A percentile compares a stretch with the other conserved stretches of the same genome.
These are phyloP conservation scores for Penicillium coffeae DNA, from an alignment of 495 filamentous ascomycete genomes.

Conservation along the genomic window DNA sequence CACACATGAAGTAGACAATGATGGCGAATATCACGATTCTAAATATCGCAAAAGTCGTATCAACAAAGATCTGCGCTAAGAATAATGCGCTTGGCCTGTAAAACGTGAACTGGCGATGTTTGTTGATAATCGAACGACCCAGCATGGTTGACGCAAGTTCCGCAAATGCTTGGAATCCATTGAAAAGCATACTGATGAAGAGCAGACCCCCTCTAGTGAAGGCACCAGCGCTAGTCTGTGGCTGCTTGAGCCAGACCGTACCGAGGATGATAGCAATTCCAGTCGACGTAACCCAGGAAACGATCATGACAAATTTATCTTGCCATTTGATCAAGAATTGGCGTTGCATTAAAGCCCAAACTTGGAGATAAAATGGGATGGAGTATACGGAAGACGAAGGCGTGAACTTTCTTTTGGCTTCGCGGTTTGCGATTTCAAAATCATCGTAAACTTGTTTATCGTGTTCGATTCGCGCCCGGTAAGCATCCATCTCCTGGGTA, in stretches of 20 bases:
- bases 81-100: slow-evolving; percentile 75
- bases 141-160: slow-evolving; percentile 70
- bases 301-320: slow-evolving; percentile 69
- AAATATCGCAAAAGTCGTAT: slow-evolving; percentile 63
- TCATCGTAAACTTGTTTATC: slow-evolving; percentile 67
- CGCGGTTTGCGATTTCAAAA: slow-evolving; percentile 69
- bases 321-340: slow-evolving; percentile 84
- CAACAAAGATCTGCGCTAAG: slow-evolving; percentile 76
- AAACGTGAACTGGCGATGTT: slow-evolving; percentile 75
- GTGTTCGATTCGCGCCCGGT: slow-evolving; percentile 54
- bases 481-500: slow-evolving; percentile 62
- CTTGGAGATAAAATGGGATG: slow-evolving; percentile 71
- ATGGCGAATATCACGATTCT: slow-evolving; percentile 68
- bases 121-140: slow-evolving; percentile 70
- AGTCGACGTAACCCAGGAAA: slow-evolving; percentile 73
- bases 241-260: slow-evolving; percentile 70
- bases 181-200: slow-evolving; percentile 74
- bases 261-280: slow-evolving; percentile 74
- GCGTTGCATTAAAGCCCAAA: slow-evolving; percentile 77
- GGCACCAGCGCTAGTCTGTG: slow-evolving; percentile 61
- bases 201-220: slow-evolving; percentile 75
- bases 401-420: slow-evolving; percentile 70
- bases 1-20: slow-evolving; percentile 79
- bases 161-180: slow-evolving; percentile 73
- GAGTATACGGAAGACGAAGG: slow-evolving; percentile 70